Conservation (phyloP, 768 basidiomycete species). For the Boletellus emodensis region DNA sequence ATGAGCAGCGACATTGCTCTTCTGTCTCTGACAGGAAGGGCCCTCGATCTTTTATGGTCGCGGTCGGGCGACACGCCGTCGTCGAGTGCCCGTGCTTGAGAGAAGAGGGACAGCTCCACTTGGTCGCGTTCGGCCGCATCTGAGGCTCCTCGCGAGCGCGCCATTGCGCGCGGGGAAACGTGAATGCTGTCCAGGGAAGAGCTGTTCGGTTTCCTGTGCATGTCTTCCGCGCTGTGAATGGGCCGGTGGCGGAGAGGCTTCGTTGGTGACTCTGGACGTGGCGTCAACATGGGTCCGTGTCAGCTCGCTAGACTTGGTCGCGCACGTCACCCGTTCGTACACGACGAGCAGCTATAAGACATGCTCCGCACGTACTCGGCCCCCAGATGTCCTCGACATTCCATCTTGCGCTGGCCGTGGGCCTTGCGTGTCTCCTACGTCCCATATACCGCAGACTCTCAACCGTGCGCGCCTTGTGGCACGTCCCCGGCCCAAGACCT, state of each 20-base stretch:
- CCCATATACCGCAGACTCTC: slow-evolving; percentile 34
- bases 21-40: slow-evolving; percentile 73
- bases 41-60: slow-evolving; percentile 37
- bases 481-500: slow-evolving; percentile 49
- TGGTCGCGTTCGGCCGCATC: slow-evolving; percentile 42
- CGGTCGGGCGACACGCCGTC: slow-evolving; percentile 24
- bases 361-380: background rate
- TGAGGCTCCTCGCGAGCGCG: slow-evolving; percentile 31
- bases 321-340: slow-evolving; percentile 16
- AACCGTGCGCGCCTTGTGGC: slow-evolving; percentile 33
- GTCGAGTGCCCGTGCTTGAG: slow-evolving; percentile 44
- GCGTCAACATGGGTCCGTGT: slow-evolving; percentile 17
- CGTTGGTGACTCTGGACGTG: slow-evolving; percentile 26
- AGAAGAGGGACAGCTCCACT: slow-evolving; percentile 57
- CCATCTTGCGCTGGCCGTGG: slow-evolving; percentile 15
- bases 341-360: slow-evolving; percentile 4
- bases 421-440: slow-evolving; percentile 30
- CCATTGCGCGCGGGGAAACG: slow-evolving; percentile 51
- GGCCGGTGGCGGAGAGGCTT: slow-evolving; percentile 29
- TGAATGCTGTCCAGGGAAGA: slow-evolving; percentile 58
- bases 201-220: slow-evolving; percentile 46
- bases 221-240: slow-evolving; percentile 38
- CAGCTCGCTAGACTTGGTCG: no score
- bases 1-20: slow-evolving; percentile 80
- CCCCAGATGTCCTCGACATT: slow-evolving; percentile 8